Percentiles rank a stretch among this genome's conserved stretches.
phyloP scores from a whole-genome alignment of 148 eudicot species.

The Talinum fruticosum region DNA sequence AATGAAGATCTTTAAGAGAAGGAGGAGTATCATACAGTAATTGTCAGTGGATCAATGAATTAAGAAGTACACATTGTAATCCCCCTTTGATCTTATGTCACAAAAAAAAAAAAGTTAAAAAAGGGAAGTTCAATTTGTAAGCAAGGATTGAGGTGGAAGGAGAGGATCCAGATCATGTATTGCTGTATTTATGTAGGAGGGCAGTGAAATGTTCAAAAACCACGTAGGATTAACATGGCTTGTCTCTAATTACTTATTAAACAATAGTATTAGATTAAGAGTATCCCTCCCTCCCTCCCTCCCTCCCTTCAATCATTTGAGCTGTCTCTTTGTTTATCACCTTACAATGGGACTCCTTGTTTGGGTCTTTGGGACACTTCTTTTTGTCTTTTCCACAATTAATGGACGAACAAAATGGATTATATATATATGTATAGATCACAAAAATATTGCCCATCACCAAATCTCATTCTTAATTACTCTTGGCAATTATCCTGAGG shows the following conservation, averaged over 20 bases:
- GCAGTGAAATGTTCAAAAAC: slow-evolving; percentile 5
- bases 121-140: no score
- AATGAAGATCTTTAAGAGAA: no score
- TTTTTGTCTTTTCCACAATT: slow-evolving; percentile 7
- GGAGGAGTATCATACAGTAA: no score
- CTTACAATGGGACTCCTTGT: no score
- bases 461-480: slow-evolving; percentile 1
- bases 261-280: no score
- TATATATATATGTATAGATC: slow-evolving; percentile 16
- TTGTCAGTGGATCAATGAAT: no score
- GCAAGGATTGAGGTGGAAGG: neutral
- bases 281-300: no score
- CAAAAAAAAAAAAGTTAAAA: no score
- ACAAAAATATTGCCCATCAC: neutral
- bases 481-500: no score
- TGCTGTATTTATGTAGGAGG: neutral
- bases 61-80: no score
- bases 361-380: no score
- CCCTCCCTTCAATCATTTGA: slow-evolving; percentile 15
- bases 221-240: slow-evolving; percentile 22
- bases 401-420: neutral
- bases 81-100: no score
- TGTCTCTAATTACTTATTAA: slow-evolving; percentile 7
- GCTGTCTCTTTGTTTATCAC: neutral
- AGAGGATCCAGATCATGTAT: neutral